Conservation (phyloP, 1,284 basidiomycete species). For the Calocybe gambosa region DNA sequence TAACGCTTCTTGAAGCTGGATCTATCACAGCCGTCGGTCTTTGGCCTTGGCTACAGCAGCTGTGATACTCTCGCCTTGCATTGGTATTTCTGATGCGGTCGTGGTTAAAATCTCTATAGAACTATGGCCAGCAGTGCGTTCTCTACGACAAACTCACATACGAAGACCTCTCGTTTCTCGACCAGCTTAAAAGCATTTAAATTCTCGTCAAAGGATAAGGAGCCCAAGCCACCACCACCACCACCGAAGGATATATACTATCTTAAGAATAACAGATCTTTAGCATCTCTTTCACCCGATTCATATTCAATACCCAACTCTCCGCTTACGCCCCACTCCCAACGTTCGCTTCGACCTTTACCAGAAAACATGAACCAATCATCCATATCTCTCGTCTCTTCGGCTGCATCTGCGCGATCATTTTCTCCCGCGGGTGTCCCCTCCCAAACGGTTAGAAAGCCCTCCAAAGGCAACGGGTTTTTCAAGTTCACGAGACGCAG, state of each 20-base stretch:
- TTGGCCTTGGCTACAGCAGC: not conserved
- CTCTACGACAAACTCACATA: constrained; percentile 14
- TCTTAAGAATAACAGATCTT: constrained; percentile 47
- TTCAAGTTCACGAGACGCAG: constrained; percentile 44
- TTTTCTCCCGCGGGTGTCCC: constrained; percentile 19
- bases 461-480: constrained; percentile 35
- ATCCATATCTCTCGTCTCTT: constrained; percentile 27
- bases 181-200: constrained; percentile 54
- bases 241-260: constrained; percentile 65
- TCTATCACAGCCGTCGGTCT: constrained; percentile 1
- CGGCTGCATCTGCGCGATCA: constrained; percentile 27
- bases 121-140: constrained; percentile 23
- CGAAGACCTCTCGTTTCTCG: constrained; percentile 46
- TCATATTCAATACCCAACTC: constrained; percentile 33
- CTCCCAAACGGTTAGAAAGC: constrained; percentile 8
- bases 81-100: constrained; percentile 9
- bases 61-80: not conserved
- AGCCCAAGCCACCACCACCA: constrained; percentile 43
- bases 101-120: constrained; percentile 7
- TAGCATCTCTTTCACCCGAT: constrained; percentile 45
- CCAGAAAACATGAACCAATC: constrained; percentile 25
- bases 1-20: not conserved
- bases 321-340: constrained; percentile 30
- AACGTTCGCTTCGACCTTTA: constrained; percentile 28
- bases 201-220: constrained; percentile 26